Percentiles rank a stretch among this genome's conserved stretches.
These are phyloP conservation scores for Gossypium davidsonii DNA, from an alignment of 441 rosid genomes.

Conservation along the genomic window DNA sequence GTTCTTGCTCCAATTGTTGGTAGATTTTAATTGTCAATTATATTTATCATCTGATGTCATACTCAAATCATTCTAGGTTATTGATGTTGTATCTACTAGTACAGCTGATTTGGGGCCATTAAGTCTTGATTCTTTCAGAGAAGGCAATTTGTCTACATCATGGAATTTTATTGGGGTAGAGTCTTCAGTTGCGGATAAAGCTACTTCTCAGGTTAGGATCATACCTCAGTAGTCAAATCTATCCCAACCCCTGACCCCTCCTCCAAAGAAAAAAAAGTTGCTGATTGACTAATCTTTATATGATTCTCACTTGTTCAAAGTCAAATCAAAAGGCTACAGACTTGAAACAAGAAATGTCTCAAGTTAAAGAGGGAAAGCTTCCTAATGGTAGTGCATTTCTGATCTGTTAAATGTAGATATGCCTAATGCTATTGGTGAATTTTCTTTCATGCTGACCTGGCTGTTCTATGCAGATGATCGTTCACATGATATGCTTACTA, in stretches of 20 bases:
- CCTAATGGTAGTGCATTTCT: constrained; percentile 32
- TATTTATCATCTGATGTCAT: background rate
- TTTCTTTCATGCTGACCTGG: constrained; percentile 22
- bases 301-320: constrained; percentile 24
- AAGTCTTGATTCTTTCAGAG: constrained; percentile 75
- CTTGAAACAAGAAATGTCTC: constrained; percentile 32
- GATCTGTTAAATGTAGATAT: background rate
- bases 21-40: background rate
- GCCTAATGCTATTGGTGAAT: background rate
- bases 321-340: constrained; percentile 31
- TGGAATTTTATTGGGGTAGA: constrained; percentile 49
- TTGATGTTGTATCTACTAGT: constrained; percentile 58
- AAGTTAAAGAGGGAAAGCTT: constrained; percentile 31
- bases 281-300: constrained; percentile 4
- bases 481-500: constrained; percentile 57
- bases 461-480: constrained; percentile 36
- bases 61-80: constrained; percentile 39
- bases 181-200: constrained; percentile 25
- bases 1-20: background rate
- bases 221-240: background rate
- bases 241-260: background rate
- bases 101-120: constrained; percentile 79
- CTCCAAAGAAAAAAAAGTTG: too few species aligned
- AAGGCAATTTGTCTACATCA: constrained; percentile 65
- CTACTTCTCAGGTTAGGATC: constrained; percentile 49